Evolutionary conservation across 345 rosid genomes (phyloP), one percentile per base, ranked within the genome.

Genomic region (Gossypium herbaceum): DNA sequence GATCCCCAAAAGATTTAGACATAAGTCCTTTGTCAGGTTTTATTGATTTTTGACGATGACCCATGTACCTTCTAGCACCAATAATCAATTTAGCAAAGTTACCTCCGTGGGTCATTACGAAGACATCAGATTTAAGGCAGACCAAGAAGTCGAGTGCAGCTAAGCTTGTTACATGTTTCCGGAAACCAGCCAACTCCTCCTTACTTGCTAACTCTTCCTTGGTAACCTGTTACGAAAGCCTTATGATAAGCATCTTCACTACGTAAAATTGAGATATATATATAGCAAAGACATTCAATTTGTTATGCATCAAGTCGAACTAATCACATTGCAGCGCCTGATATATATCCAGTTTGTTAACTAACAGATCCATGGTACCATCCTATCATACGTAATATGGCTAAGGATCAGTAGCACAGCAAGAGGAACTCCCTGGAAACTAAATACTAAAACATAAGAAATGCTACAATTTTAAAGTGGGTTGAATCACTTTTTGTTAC

Each of bases 101-200:
- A 83, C 99, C 99, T 74, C 99, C 99, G 27, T 95, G 99, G 5
- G 99, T 95, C 99, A 95, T 95, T 66, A 95, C 98, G 81, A 95
- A 95, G 43, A 93, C 97, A 76, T 95, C 99, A 15, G 99, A 95
- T 75, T 95, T 92, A 75, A 93, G 79, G 85, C 99, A 96, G 54
- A 96, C 99, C 72, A 96, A 76, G 87, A 93, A 95, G 80, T 95
- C 99, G 4, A 95, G 92, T 27, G 98, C 99, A 3, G 99, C 99
- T 27, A 96, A 86, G 84, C 99, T 96, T 25, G 99, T 96, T 68
- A 96, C 98, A 57, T 96, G 99, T 84, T 96, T 96, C 74, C 98
- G 81, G 83, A 96, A 93, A 76, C 79, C 84, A 73, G 86, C 84
- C 59, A 96, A 80, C 81, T 96, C 98, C 77, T 82, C 97, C 73